These are phyloP conservation scores for Acanthochlamys bracteata DNA, from an alignment of 106 monocot genomes.

Conservation along the genomic window DNA sequence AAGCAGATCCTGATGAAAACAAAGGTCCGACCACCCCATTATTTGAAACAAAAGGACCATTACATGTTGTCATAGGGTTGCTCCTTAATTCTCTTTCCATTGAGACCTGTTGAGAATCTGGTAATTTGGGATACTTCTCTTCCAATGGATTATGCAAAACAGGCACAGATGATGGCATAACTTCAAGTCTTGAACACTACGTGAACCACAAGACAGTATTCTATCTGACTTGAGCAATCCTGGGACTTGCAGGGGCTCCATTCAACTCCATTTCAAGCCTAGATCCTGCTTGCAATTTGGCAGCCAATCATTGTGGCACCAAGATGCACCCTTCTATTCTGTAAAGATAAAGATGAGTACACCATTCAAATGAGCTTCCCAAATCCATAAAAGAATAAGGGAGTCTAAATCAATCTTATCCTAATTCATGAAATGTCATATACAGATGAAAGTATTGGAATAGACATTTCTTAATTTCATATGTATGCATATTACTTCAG, in stretches of 20 bases:
- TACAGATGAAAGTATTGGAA: too few species aligned
- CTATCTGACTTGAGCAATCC: slow-evolving; percentile 5
- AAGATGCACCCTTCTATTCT: neutral
- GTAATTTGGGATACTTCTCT: slow-evolving; percentile 30
- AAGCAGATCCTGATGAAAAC: slow-evolving; percentile 33
- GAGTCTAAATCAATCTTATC: too few species aligned
- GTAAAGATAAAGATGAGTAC: neutral
- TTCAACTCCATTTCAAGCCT: neutral
- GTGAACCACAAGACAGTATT: neutral
- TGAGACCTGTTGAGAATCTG: slow-evolving; percentile 36
- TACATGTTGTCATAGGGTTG: slow-evolving; percentile 17
- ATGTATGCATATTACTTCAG: too few species aligned
- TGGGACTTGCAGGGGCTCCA: neutral
- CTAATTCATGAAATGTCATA: too few species aligned
- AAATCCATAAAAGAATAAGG: too few species aligned
- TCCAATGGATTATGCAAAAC: slow-evolving; percentile 21
- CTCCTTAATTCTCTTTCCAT: slow-evolving; percentile 39
- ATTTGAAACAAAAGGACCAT: slow-evolving; percentile 33
- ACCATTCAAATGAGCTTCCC: neutral
- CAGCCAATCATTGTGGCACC: neutral
- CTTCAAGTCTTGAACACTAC: neutral
- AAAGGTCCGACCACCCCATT: slow-evolving; percentile 35
- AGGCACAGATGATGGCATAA: slow-evolving; percentile 41
- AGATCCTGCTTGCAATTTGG: neutral
- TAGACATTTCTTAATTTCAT: too few species aligned